These are phyloP conservation scores for Solanum peruvianum DNA, from an alignment of 257 asterid genomes.

Conservation along the genomic window DNA sequence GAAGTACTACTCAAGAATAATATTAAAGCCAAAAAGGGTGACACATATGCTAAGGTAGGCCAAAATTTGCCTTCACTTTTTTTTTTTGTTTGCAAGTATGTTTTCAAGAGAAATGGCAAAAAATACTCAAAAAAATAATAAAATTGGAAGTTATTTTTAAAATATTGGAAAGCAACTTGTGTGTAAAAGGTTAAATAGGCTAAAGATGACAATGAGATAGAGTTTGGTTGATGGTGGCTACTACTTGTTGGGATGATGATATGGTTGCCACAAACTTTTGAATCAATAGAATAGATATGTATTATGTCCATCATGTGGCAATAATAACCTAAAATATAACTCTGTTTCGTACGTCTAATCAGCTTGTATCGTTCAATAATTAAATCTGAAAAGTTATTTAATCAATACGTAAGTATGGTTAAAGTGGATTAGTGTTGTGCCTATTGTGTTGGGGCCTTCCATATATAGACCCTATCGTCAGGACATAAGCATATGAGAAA, in stretches of 20 bases:
- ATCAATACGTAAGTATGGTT: not conserved
- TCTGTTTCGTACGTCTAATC: fast-evolving
- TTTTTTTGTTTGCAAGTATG: not conserved
- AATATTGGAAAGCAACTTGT: slow-evolving; percentile 4
- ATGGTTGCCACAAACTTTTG: slow-evolving; percentile 2
- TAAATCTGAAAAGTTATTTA: not conserved
- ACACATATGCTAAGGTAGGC: not conserved
- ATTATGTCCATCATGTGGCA: not conserved
- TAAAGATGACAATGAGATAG: slow-evolving; percentile 3
- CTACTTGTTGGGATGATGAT: not conserved
- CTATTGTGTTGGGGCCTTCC: not conserved
- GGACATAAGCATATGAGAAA: not conserved
- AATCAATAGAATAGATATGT: not conserved
- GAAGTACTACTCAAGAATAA: not conserved
- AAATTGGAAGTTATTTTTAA: not conserved
- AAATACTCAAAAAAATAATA: not conserved
- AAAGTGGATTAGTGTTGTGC: not conserved
- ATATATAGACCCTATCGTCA: not conserved
- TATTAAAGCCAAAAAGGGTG: not conserved
- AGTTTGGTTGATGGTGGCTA: slow-evolving; percentile 1
- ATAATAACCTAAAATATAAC: not conserved
- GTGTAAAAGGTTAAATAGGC: slow-evolving; percentile 1
- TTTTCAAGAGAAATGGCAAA: not conserved
- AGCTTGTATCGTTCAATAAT: not conserved
- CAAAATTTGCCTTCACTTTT: not conserved